Conservation (phyloP, 805 yeast genomes). For the Zygotorulaspora danielsina region DNA sequence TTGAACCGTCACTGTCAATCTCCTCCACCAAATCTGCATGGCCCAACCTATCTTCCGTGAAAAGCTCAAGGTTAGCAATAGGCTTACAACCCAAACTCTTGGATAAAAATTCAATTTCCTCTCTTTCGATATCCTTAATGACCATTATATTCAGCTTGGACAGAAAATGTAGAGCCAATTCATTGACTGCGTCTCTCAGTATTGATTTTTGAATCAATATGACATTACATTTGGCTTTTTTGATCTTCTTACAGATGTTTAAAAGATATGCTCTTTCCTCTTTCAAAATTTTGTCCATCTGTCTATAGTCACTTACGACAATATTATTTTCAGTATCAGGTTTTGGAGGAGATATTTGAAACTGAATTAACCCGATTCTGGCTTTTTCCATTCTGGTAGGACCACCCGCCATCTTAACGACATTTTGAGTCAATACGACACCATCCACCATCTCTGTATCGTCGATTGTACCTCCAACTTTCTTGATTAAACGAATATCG, state of each 20-base stretch:
- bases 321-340: slow-evolving; percentile 98
- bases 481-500: slow-evolving; percentile 85
- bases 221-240: slow-evolving; percentile 94
- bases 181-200: slow-evolving; percentile 90
- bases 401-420: slow-evolving; percentile 87
- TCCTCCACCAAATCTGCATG: slow-evolving; percentile 91
- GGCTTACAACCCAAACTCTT: slow-evolving; percentile 89
- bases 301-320: slow-evolving; percentile 95
- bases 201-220: slow-evolving; percentile 88
- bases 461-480: slow-evolving; percentile 96
- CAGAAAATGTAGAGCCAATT: slow-evolving; percentile 88
- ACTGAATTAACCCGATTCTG: slow-evolving; percentile 81
- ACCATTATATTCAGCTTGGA: slow-evolving; percentile 92
- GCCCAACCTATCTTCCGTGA: slow-evolving; percentile 90
- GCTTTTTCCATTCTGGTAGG: slow-evolving; percentile 95
- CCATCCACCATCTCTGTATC: slow-evolving; percentile 93
- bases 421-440: slow-evolving; percentile 87
- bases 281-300: slow-evolving; percentile 96
- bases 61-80: slow-evolving; percentile 89
- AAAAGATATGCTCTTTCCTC: slow-evolving; percentile 95
- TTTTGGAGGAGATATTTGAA: slow-evolving; percentile 93
- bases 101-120: slow-evolving; percentile 86
- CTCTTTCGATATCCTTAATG: slow-evolving; percentile 91
- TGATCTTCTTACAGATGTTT: slow-evolving; percentile 92
- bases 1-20: slow-evolving; percentile 82